These are phyloP conservation scores for Candida vaughaniae DNA, from an alignment of 805 yeast genomes.

Conservation along the genomic window DNA sequence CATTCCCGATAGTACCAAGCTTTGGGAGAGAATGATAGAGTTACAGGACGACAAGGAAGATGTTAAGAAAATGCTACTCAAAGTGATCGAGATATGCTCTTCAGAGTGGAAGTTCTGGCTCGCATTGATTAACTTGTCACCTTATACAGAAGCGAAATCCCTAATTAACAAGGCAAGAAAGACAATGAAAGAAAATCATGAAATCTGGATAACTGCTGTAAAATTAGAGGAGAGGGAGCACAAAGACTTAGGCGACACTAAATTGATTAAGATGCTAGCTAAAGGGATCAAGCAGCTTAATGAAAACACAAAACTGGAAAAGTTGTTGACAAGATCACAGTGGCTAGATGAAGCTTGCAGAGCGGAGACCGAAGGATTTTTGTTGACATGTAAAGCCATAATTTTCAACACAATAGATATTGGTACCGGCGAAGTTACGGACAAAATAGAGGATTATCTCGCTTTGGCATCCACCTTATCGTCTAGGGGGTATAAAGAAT, in stretches of 20 bases:
- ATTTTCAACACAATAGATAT: constrained; percentile 20
- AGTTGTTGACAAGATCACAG: constrained; percentile 18
- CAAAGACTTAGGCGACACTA: constrained; percentile 38
- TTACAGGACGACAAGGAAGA: constrained; percentile 55
- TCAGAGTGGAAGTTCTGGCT: constrained; percentile 65
- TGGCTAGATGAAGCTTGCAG: constrained; percentile 60
- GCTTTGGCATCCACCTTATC: constrained; percentile 8
- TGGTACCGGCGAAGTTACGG: neutral
- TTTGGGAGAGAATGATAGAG: constrained; percentile 72
- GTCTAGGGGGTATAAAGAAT: constrained; percentile 35
- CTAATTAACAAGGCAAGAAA: constrained; percentile 63
- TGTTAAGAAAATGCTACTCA: constrained; percentile 51
- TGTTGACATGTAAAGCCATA: constrained; percentile 53
- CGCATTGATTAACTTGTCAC: constrained; percentile 47
- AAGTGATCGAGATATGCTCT: constrained; percentile 73
- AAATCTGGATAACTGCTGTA: constrained; percentile 70
- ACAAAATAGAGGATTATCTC: constrained; percentile 9
- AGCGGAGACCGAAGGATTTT: constrained; percentile 49
- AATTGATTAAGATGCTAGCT: constrained; percentile 47
- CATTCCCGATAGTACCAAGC: constrained; percentile 50
- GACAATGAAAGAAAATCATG: constrained; percentile 43
- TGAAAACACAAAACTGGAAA: constrained; percentile 8
- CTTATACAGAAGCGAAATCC: constrained; percentile 48
- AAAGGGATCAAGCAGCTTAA: constrained; percentile 47
- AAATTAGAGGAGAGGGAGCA: constrained; percentile 62